A percentile compares a stretch with the other conserved stretches of the same genome.
phyloP scores from a whole-genome alignment of 169 alveolate genomes.

The Perkinsus olseni region DNA sequence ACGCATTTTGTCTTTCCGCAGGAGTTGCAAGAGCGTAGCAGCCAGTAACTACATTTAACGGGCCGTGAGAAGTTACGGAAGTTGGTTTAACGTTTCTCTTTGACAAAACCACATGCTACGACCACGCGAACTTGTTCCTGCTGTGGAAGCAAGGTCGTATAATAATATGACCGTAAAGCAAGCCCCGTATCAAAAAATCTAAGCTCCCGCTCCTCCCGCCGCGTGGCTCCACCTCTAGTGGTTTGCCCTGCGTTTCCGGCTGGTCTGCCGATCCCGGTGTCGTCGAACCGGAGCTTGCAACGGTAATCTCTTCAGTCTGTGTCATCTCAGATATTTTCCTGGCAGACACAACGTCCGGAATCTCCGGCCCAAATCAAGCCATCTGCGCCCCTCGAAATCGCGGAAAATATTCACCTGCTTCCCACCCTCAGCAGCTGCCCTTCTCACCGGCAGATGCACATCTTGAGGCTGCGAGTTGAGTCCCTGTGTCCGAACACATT shows the following conservation, averaged over 20 bases:
- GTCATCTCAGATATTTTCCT: background rate
- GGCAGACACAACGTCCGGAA: background rate
- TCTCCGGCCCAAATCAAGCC: too few relatives aligned
- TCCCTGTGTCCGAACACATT: background rate
- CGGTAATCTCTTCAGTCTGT: background rate
- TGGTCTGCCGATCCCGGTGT: background rate
- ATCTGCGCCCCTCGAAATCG: too few relatives aligned
- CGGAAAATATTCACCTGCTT: too few relatives aligned
- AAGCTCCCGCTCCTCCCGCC: too few relatives aligned
- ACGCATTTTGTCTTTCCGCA: background rate
- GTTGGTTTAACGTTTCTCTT: too few relatives aligned
- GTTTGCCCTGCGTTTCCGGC: background rate
- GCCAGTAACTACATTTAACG: background rate
- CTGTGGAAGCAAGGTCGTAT: too few relatives aligned
- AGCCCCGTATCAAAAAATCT: too few relatives aligned
- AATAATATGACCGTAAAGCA: too few relatives aligned
- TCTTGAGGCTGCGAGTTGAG: background rate
- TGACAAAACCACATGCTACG: too few relatives aligned
- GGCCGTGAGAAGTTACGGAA: too few relatives aligned
- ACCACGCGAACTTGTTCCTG: too few relatives aligned
- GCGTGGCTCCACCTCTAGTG: background rate
- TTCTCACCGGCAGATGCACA: background rate
- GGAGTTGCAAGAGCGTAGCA: background rate
- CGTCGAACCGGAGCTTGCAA: background rate
- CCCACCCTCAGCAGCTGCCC: too few relatives aligned